A percentile compares a stretch with the other conserved stretches of the same genome.
Conservation (phyloP, 441 rosid species). For the Erysimum pusillum region DNA sequence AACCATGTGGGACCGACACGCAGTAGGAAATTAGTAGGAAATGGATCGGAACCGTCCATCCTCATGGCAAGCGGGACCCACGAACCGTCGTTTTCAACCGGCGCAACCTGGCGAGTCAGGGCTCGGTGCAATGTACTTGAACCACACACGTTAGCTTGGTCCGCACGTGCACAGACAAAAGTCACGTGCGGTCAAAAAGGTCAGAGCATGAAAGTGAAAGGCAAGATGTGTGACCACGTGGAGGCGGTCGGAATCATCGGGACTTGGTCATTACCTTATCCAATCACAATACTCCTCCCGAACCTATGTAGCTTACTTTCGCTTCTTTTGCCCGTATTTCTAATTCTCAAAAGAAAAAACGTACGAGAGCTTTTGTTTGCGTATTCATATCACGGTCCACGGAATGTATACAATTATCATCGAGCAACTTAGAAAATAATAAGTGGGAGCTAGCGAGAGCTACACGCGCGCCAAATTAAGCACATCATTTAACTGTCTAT, state of each 20-base stretch:
- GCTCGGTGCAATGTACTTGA: conserved; percentile 47
- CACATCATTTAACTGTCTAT: neutral
- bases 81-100: conserved; percentile 36
- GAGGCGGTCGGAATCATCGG: conserved; percentile 65
- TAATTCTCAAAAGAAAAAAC: neutral
- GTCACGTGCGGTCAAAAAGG: conserved; percentile 67
- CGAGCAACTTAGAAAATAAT: neutral
- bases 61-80: conserved; percentile 42
- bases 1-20: conserved; percentile 24
- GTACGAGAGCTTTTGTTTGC: neutral
- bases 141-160: conserved; percentile 40
- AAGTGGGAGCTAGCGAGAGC: neutral
- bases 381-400: too few species aligned
- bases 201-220: conserved; percentile 47
- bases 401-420: neutral
- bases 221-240: conserved; percentile 61
- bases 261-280: conserved; percentile 65
- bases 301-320: conserved; percentile 20
- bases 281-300: conserved; percentile 29
- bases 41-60: conserved; percentile 40
- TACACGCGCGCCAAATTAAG: conserved; percentile 1
- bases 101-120: conserved; percentile 45
- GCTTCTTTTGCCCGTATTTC: conserved; percentile 19
- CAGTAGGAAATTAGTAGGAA: neutral
- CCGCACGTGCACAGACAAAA: conserved; percentile 47